Conservation (phyloP, 208 protist genomes). For the Trypanosoma avium region DNA sequence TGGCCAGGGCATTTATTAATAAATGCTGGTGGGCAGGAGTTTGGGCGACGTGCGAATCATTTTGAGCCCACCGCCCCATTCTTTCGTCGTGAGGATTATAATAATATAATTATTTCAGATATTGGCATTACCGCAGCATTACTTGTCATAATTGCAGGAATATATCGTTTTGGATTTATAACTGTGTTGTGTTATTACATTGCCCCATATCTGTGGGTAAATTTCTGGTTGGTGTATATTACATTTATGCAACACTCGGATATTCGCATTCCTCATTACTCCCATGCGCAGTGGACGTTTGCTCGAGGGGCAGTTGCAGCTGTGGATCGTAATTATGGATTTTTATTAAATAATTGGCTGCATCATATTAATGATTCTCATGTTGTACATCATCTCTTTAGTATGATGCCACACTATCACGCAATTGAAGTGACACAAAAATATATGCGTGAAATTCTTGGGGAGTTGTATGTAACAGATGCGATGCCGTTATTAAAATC, state of each 20-base stretch:
- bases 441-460: slow-evolving; percentile 71
- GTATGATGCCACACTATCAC: slow-evolving; percentile 93
- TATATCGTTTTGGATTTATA: slow-evolving; percentile 52
- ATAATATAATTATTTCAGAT: slow-evolving; percentile 73
- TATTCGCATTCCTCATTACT: slow-evolving; percentile 89
- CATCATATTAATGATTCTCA: slow-evolving; percentile 96
- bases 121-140: slow-evolving; percentile 63
- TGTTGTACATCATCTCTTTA: slow-evolving; percentile 94
- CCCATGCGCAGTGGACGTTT: slow-evolving; percentile 92
- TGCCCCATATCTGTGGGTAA: slow-evolving; percentile 84
- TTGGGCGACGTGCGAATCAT: slow-evolving; percentile 72
- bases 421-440: slow-evolving; percentile 84
- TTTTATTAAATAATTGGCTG: slow-evolving; percentile 75
- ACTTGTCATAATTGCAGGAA: slow-evolving; percentile 35
- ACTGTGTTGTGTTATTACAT: slow-evolving; percentile 79
- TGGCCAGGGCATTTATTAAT: slow-evolving; percentile 89
- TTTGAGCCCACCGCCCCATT: slow-evolving; percentile 83
- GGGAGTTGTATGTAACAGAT: slow-evolving; percentile 72
- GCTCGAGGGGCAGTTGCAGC: slow-evolving; percentile 89
- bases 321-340: slow-evolving; percentile 90
- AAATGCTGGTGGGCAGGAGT: slow-evolving; percentile 77
- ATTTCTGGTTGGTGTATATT: slow-evolving; percentile 92
- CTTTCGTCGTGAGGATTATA: slow-evolving; percentile 71
- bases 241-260: slow-evolving; percentile 95
- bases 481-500: slow-evolving; percentile 39